A percentile compares a stretch with the other conserved stretches of the same genome.
Evolutionary conservation across 352 stramenopile species (phyloP).

Genomic region (Phytopythium vexans): DNA sequence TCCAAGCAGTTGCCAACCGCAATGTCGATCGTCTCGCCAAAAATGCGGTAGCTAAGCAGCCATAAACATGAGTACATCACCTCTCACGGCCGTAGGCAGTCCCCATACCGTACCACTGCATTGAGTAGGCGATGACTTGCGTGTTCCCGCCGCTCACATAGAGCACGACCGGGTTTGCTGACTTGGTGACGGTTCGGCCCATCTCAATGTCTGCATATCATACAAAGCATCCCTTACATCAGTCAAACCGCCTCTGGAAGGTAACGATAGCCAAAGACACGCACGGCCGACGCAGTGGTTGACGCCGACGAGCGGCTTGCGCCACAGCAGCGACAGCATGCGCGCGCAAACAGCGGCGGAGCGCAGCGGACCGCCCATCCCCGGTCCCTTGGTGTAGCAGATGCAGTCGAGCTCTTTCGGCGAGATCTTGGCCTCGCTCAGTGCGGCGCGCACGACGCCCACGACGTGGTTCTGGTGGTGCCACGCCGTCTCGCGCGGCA

Average conservation of each 20-base stretch:
- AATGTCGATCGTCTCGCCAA: slow-evolving; percentile 99
- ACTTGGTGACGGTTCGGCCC: slow-evolving; percentile 96
- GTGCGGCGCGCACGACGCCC: slow-evolving; percentile 91
- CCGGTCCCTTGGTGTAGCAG: slow-evolving; percentile 95
- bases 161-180: slow-evolving; percentile 95
- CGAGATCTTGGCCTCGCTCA: slow-evolving; percentile 89
- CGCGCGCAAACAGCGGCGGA: slow-evolving; percentile 95
- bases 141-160: slow-evolving; percentile 99
- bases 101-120: slow-evolving; percentile 55
- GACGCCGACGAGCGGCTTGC: slow-evolving; percentile 94
- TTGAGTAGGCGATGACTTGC: slow-evolving; percentile 92
- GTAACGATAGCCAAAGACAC: slow-evolving; percentile 14
- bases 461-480: slow-evolving; percentile 99
- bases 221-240: slow-evolving; percentile 2
- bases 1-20: slow-evolving; percentile 99
- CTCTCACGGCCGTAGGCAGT: not conserved
- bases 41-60: slow-evolving; percentile 94
- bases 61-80: slow-evolving; percentile 2
- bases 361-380: slow-evolving; percentile 98
- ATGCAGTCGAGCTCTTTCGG: slow-evolving; percentile 90
- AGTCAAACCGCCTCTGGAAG: slow-evolving; percentile 1
- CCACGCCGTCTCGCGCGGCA: slow-evolving; percentile 97
- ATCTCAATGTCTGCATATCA: slow-evolving; percentile 97
- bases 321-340: slow-evolving; percentile 94
- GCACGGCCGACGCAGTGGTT: slow-evolving; percentile 99